These are phyloP conservation scores for Kwoniella dendrophila DNA, from an alignment of 768 basidiomycete genomes.

Conservation along the genomic window DNA sequence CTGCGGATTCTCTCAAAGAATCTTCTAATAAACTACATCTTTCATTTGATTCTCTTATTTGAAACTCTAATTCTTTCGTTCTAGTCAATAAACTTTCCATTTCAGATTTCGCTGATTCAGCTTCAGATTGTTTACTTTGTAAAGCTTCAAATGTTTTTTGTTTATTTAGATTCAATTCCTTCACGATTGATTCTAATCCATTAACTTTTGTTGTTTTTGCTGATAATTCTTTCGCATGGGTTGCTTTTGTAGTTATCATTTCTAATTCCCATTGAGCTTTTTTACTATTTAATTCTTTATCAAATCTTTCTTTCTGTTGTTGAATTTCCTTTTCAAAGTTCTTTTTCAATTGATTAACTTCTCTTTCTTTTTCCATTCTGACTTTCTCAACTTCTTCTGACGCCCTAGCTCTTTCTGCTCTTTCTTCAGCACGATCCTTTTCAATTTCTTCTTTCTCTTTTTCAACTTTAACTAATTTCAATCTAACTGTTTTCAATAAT, in stretches of 20 bases:
- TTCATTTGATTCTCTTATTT: slow-evolving; percentile 77
- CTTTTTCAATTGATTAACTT: slow-evolving; percentile 59
- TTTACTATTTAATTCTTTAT: slow-evolving; percentile 70
- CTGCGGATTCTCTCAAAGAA: slow-evolving; percentile 26
- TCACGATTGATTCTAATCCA: slow-evolving; percentile 71
- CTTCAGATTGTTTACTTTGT: slow-evolving; percentile 83
- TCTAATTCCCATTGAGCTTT: slow-evolving; percentile 78
- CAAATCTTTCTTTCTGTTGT: slow-evolving; percentile 66
- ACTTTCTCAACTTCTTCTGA: slow-evolving; percentile 67
- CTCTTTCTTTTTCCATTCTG: slow-evolving; percentile 63
- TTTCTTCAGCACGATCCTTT: slow-evolving; percentile 67
- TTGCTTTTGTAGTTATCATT: slow-evolving; percentile 70
- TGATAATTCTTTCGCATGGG: slow-evolving; percentile 69
- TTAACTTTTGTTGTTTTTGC: slow-evolving; percentile 66
- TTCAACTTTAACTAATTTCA: slow-evolving; percentile 95
- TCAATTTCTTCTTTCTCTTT: slow-evolving; percentile 82
- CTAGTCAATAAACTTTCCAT: slow-evolving; percentile 74
- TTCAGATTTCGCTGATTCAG: slow-evolving; percentile 78
- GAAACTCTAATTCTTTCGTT: slow-evolving; percentile 81
- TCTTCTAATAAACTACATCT: slow-evolving; percentile 66
- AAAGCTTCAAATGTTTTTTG: slow-evolving; percentile 79
- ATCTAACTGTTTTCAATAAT: slow-evolving; percentile 88
- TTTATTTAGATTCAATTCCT: slow-evolving; percentile 72
- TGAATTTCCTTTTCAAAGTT: slow-evolving; percentile 70
- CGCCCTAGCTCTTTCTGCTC: slow-evolving; percentile 60